A percentile compares a stretch with the other conserved stretches of the same genome.
Evolutionary conservation across 2,329 filamentous ascomycete species (phyloP).

Genomic region (Exophiala calicioides): DNA sequence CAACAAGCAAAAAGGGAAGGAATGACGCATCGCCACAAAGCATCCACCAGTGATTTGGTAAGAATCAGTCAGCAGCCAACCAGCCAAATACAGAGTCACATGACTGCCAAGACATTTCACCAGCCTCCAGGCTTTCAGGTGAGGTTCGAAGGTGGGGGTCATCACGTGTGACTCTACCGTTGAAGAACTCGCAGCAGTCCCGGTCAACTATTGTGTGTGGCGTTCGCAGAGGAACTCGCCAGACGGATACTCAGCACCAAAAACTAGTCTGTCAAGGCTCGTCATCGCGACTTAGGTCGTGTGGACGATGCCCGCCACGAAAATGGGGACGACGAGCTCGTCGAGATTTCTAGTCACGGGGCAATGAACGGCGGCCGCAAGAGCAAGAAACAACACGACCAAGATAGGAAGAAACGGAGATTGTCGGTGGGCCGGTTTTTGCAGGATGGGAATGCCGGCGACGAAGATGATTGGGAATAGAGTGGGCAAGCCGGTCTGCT

Average conservation of each 20-base stretch:
- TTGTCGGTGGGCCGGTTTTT: background rate
- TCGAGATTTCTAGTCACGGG: no score
- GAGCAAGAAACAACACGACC: slow-evolving; percentile 6
- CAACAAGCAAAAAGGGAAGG: no score
- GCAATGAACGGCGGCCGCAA: background rate
- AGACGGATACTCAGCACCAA: slow-evolving; percentile 5
- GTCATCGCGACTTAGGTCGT: slow-evolving; percentile 20
- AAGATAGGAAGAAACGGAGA: slow-evolving; percentile 13
- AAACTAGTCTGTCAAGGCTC: slow-evolving; percentile 15
- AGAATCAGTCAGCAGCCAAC: slow-evolving; percentile 26
- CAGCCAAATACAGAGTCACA: background rate
- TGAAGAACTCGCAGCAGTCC: no score
- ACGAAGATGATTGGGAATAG: slow-evolving; percentile 5
- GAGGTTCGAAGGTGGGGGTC: no score
- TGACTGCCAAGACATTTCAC: no score
- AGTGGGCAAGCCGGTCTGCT: no score
- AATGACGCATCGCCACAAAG: no score
- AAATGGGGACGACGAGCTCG: no score
- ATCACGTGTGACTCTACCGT: slow-evolving; percentile 17
- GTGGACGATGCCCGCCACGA: no score
- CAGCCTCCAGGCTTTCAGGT: no score
- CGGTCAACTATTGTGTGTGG: no score
- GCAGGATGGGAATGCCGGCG: background rate
- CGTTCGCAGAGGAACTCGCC: slow-evolving; percentile 23
- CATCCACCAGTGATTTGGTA: slow-evolving; percentile 20